Evolutionary conservation across 2,329 filamentous ascomycete species (phyloP).

Genomic region (Ascomycota sp.): DNA sequence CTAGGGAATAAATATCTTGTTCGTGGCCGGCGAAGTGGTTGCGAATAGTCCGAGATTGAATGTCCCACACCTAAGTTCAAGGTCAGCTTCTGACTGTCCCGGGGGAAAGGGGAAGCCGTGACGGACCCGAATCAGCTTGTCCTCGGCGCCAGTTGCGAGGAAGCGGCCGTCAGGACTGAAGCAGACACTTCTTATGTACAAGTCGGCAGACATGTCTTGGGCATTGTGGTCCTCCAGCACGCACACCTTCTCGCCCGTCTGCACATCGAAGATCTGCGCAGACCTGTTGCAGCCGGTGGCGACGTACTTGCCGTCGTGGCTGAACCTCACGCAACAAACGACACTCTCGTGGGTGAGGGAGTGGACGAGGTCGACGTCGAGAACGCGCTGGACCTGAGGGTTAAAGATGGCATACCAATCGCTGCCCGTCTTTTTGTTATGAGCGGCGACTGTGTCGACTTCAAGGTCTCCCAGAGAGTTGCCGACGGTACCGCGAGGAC

Average conservation of each 20-base stretch:
- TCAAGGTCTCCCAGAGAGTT: constrained; percentile 69
- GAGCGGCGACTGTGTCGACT: constrained; percentile 62
- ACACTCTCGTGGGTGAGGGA: constrained; percentile 88
- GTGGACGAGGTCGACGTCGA: constrained; percentile 89
- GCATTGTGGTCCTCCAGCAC: constrained; percentile 77
- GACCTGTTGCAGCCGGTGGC: constrained; percentile 94
- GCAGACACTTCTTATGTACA: constrained; percentile 95
- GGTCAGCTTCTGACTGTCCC: not conserved
- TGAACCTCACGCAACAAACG: constrained; percentile 95
- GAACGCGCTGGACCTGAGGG: constrained; percentile 64
- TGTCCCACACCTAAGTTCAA: constrained; percentile 69
- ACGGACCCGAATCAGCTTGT: constrained; percentile 85
- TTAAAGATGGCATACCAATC: constrained; percentile 99
- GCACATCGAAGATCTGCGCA: constrained; percentile 97
- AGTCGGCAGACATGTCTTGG: constrained; percentile 61
- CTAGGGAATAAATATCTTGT: constrained; percentile 93
- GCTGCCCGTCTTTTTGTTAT: constrained; percentile 70
- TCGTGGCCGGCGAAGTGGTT: constrained; percentile 93
- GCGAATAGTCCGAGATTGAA: constrained; percentile 60
- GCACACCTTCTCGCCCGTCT: constrained; percentile 69
- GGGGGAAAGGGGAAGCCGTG: not conserved
- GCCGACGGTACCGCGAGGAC: constrained; percentile 29
- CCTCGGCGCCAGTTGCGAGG: constrained; percentile 87
- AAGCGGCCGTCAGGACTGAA: constrained; percentile 94
- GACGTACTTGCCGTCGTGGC: constrained; percentile 83